Percentiles rank a stretch among this genome's conserved stretches.
Conservation (phyloP, 305 asterid species). For the Rubia balearica region DNA sequence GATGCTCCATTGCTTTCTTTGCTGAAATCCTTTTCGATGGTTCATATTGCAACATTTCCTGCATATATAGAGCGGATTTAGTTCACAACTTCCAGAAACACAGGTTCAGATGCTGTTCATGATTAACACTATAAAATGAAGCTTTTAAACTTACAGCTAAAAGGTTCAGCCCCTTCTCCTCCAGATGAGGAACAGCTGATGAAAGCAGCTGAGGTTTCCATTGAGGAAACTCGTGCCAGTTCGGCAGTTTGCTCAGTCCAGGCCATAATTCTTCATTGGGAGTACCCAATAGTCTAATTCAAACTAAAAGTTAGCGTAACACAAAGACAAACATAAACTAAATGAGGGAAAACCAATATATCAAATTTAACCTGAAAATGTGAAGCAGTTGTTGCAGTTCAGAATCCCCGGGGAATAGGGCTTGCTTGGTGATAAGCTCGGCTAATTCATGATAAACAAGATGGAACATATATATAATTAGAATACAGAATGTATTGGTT, state of each 20-base stretch:
- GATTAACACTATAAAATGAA: neutral
- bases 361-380: conserved; percentile 63
- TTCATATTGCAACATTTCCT: conserved; percentile 92
- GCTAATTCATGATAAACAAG: conserved; percentile 29
- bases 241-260: conserved; percentile 75
- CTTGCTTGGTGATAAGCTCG: conserved; percentile 81
- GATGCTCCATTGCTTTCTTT: conserved; percentile 95
- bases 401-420: conserved; percentile 89
- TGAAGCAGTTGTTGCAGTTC: conserved; percentile 96
- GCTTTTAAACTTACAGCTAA: conserved; percentile 38
- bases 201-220: conserved; percentile 76
- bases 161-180: conserved; percentile 66
- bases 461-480: neutral
- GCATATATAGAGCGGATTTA: conserved; percentile 12
- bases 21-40: conserved; percentile 93
- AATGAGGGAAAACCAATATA: neutral
- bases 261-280: conserved; percentile 90
- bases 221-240: conserved; percentile 99
- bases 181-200: conserved; percentile 69
- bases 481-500: neutral
- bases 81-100: neutral
- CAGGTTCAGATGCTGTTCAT: neutral
- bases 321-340: neutral
- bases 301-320: neutral
- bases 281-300: conserved; percentile 70